Base-by-base conservation (phyloP, 2,329 filamentous ascomycete genomes). In the Meredithiella fracta region DNA sequence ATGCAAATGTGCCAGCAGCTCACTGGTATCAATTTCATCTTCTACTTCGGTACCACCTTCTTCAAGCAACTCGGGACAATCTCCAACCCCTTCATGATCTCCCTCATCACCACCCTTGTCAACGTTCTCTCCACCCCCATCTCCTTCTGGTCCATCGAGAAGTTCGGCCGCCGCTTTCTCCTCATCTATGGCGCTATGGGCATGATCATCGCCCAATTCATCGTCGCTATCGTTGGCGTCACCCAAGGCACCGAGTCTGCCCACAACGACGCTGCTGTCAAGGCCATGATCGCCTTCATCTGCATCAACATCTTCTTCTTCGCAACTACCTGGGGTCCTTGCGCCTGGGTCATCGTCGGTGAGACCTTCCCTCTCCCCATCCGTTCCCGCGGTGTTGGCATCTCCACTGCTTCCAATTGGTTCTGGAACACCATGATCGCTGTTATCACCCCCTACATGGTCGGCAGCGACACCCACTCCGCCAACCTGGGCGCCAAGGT, bases 291-390 rank as follows among this genome's bases (percentile, higher is more conserved):
- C 61, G 80, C 86, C 59, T 92, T 94, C 73, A 92, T 92, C 66
- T 85, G 82, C 72, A 82, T 94, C 73, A 92, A 89, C 77, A 90
- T 94, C 75, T 89, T 87, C 77, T 91, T 84, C 77, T 94, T 94
- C 68, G 88, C 88, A 59, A 82, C 78, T 58, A 94, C 88, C 61
- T 94, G 87, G 88, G 88, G 88, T 54, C 86, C 87, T 5, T 83
- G 80, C 52, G 78, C 85, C 54, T 89, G 84, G 85, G 79, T 84
- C 55, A 78, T 94, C 62, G 90, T 92, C 64, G 88, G 88, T 66
- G 88, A 95, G 73, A 85, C 92, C 69, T 94, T 85, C 79, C 87
- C 88, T 58, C 79, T 94, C 55, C 86, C 86, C 60, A 91, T 94
- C 70, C 85, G 89, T 64, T 85, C 89, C 42, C 85, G 86, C 62